Evolutionary conservation across 768 basidiomycete species (phyloP).

Genomic region (Russula foetens): DNA sequence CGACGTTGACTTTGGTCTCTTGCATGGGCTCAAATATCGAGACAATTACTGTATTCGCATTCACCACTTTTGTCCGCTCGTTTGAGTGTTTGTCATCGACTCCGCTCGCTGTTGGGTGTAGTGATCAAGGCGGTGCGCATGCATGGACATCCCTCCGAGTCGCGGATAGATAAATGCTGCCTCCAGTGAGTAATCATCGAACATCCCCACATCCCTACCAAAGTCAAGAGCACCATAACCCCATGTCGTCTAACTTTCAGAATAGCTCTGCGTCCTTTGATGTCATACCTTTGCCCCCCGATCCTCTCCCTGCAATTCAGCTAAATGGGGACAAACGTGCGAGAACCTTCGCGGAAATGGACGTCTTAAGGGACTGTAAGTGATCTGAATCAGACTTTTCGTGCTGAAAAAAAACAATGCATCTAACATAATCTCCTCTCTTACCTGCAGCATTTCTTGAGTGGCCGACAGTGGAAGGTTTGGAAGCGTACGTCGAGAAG

Average conservation of each 20-base stretch:
- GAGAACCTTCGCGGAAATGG: not conserved
- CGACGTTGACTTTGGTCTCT: not conserved
- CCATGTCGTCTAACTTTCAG: not conserved
- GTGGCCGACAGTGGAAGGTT: slow-evolving; percentile 2
- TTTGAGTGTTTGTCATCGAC: not conserved
- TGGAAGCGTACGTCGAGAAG: slow-evolving; percentile 3
- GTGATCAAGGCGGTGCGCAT: not conserved
- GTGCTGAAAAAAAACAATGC: too few relatives aligned
- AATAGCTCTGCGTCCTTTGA: not conserved
- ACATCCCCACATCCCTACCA: too few relatives aligned
- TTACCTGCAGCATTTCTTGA: not conserved
- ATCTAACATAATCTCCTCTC: not conserved
- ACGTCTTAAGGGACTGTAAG: not conserved
- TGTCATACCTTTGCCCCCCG: not conserved
- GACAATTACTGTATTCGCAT: not conserved
- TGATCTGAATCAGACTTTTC: not conserved
- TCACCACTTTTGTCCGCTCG: not conserved
- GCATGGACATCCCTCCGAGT: not conserved
- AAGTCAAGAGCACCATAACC: too few relatives aligned
- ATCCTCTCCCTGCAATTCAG: not conserved
- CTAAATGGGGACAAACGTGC: not conserved
- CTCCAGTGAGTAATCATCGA: not conserved
- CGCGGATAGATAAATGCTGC: not conserved
- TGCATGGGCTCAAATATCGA: not conserved
- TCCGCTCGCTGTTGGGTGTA: not conserved